phyloP scores from a whole-genome alignment of 345 rosid genomes.

The Jatropha curcas region DNA sequence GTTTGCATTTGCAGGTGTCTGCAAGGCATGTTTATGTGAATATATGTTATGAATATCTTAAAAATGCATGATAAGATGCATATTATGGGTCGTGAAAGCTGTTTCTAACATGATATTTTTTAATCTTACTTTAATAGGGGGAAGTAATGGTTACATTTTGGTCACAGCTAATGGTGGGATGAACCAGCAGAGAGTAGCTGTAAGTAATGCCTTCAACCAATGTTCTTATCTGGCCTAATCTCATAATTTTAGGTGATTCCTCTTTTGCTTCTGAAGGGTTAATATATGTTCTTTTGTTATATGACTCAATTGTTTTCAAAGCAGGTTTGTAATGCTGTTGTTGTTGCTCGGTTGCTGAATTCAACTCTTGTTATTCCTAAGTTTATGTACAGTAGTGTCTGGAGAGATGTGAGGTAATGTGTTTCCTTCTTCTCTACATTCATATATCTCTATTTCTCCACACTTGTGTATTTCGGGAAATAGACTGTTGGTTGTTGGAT shows the following conservation, averaged over 20 bases:
- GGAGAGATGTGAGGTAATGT: conserved; percentile 87
- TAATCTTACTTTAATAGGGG: conserved; percentile 43
- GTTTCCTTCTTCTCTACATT: neutral
- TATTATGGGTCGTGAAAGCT: neutral
- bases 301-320: conserved; percentile 15
- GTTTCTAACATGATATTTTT: conserved; percentile 16
- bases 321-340: conserved; percentile 94
- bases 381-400: conserved; percentile 92
- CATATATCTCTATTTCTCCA: neutral
- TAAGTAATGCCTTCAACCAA: conserved; percentile 43
- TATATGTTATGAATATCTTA: neutral
- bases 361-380: conserved; percentile 89
- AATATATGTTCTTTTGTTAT: neutral
- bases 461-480: neutral
- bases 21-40: neutral
- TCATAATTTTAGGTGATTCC: neutral
- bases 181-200: conserved; percentile 97
- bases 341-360: conserved; percentile 75
- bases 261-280: conserved; percentile 8
- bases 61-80: conserved; percentile 3
- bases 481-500: neutral
- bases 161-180: conserved; percentile 98
- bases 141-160: conserved; percentile 83
- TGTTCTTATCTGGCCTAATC: neutral
- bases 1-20: neutral